Evolutionary conservation across 2,329 filamentous ascomycete genomes (phyloP).

Genomic region (Uncinocarpus reesii): DNA sequence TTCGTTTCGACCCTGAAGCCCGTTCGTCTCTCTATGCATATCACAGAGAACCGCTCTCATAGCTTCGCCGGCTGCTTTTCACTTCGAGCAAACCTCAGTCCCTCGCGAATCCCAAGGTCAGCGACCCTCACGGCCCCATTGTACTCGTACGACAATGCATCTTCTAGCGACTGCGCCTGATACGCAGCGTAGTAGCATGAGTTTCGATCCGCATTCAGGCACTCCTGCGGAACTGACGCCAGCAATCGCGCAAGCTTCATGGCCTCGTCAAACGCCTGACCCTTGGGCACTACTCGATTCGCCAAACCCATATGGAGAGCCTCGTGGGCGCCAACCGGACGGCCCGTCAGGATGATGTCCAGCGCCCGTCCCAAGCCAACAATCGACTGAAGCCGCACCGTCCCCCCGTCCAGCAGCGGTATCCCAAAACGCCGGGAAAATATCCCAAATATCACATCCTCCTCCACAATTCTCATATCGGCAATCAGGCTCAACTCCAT

Average conservation of each 20-base stretch:
- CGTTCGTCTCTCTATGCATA: no score
- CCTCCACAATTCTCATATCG: conserved; percentile 46
- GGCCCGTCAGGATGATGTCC: conserved; percentile 49
- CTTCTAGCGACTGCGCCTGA: conserved; percentile 40
- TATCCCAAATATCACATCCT: conserved; percentile 46
- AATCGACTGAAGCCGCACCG: conserved; percentile 43
- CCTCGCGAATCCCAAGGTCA: conserved; percentile 17
- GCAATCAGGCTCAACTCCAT: conserved; percentile 45
- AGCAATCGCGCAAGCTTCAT: conserved; percentile 40
- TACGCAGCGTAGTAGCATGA: conserved; percentile 44
- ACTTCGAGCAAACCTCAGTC: conserved; percentile 12
- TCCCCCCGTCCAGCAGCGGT: conserved; percentile 45
- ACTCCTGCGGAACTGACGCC: conserved; percentile 42
- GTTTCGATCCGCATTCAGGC: conserved; percentile 43
- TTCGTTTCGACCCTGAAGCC: no score
- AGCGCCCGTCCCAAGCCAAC: conserved; percentile 45
- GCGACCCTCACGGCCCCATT: conserved; percentile 37
- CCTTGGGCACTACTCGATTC: conserved; percentile 44
- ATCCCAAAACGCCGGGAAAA: conserved; percentile 48
- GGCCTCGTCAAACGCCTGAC: conserved; percentile 42
- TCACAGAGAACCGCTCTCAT: not conserved
- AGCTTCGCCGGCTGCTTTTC: conserved; percentile 8
- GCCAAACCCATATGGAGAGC: conserved; percentile 45
- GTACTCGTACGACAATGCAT: conserved; percentile 43
- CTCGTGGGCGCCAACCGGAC: conserved; percentile 41